Evolutionary conservation across 1,284 basidiomycete species (phyloP), one percentile per base, ranked within the genome.

Genomic region (Ustilago xerochloae): DNA sequence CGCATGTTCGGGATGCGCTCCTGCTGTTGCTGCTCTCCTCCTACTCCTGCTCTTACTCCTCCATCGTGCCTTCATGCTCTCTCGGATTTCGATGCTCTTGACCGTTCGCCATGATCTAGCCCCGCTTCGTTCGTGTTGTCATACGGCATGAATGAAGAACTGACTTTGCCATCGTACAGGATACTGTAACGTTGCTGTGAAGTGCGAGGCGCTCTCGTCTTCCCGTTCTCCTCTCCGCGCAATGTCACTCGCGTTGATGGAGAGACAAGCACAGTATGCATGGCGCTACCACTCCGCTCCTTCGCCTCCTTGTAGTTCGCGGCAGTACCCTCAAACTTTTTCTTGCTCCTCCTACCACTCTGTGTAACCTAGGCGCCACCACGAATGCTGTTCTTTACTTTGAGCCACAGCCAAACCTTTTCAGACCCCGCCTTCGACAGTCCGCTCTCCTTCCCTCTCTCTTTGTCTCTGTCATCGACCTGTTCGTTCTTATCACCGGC

Each of bases 71-170:
- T 39, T 39, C 41, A 13, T 43, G n/a, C n/a, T n/a, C n/a, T n/a
- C n/a, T n/a, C n/a, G n/a, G 41, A 43, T 43, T 28, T 29, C n/a
- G 28, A 47, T 30, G 28, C 28, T n/a, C 28, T 30, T 30, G n/a
- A n/a, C n/a, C 3, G 49, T n/a, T 10, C 30, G 46, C 41, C 6
- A 12, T 24, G 28, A 36, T 35, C 39, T 39, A 45, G 53, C 46
- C 46, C 56, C 47, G 36, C 55, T 45, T 38, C 41, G 16, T 55
- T 54, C 41, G 57, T 65, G 56, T 46, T 65, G 63, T 65, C 57
- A 65, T 65, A 33, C 29, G 47, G 63, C 63, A 65, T 65, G 20
- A 48, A 32, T 4, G 24, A 4, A n/a, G 16, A 6, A 15, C 26
- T 51, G 20, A 1, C 24, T 10, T 13, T 38, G 49, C 22, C n/a